Percentiles rank a stretch among this genome's conserved stretches.
These are phyloP conservation scores for Ceratobasidium sp. DNA, from an alignment of 1,284 basidiomycete genomes.

Conservation along the genomic window DNA sequence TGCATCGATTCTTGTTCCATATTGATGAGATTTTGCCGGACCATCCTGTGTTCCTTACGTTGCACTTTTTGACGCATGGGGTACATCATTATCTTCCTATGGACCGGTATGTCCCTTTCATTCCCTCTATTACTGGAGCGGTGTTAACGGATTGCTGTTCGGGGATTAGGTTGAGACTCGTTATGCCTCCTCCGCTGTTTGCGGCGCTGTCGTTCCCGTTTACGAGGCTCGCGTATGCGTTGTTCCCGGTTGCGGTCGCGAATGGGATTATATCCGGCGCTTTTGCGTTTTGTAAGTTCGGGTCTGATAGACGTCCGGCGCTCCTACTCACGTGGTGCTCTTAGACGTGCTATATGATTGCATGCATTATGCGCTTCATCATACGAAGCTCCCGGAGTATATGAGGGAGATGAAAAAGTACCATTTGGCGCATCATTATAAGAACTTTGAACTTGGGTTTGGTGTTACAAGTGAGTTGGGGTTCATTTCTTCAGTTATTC, in stretches of 20 bases:
- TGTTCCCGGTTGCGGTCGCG: constrained; percentile 89
- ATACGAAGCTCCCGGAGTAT: constrained; percentile 90
- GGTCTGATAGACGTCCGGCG: neutral
- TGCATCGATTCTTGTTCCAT: constrained; percentile 99
- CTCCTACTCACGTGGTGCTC: constrained; percentile 20
- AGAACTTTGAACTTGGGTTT: constrained; percentile 98
- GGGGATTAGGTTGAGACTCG: constrained; percentile 79
- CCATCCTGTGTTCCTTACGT: constrained; percentile 78
- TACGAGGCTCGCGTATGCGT: constrained; percentile 83
- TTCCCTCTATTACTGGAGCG: neutral
- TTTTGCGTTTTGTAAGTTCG: constrained; percentile 85
- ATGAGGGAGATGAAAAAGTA: constrained; percentile 95
- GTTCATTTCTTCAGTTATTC: neutral
- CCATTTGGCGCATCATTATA: constrained; percentile 97
- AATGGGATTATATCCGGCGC: constrained; percentile 95
- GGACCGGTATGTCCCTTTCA: constrained; percentile 74
- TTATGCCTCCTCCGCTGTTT: constrained; percentile 97
- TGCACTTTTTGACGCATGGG: constrained; percentile 96
- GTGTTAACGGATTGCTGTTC: no score
- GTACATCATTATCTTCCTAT: constrained; percentile 99
- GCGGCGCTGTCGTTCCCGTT: constrained; percentile 85
- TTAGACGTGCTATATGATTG: constrained; percentile 88
- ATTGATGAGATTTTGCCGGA: constrained; percentile 93
- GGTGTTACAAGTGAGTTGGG: constrained; percentile 86
- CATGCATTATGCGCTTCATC: constrained; percentile 95